Base-by-base conservation (phyloP, 2,329 filamentous ascomycete genomes). In the Emydomyces testavorans region DNA sequence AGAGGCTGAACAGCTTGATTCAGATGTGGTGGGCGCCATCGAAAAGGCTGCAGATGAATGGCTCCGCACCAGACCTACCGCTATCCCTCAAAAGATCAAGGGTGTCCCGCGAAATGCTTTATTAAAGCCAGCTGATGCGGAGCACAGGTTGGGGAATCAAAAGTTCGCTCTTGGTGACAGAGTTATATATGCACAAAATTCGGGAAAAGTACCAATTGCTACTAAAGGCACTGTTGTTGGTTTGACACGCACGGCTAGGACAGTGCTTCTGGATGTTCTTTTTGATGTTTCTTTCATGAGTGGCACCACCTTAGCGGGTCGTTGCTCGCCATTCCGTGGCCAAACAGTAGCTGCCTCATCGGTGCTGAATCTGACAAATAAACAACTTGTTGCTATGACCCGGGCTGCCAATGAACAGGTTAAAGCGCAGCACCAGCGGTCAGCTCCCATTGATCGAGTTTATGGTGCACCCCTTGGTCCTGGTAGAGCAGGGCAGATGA, bases 281-380 rank as follows among this genome's bases (percentile, higher is more conserved):
- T 98, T 94, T 67, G 93, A 98, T 63, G 78, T 79, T 10, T 84
- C 87, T 0, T 98, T 98, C 66, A 96, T 98, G 89, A 94, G 88
- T 60, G 92, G 92, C 53, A 95, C 89, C 1, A 92, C 85, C 0
- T 75, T 98, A 13, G 85, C 86, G 50, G 88, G 89, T 49, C 82
- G 92, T 50, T 94, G 90, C 62, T 87, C 88, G 21, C 81, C 86
- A 31, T 98, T 98, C 79, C 80, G 90, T 29, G 92, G 92, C 45
- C 89, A 92, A 63, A 95, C 92, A 0, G 88, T 98, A 3, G 79
- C 87, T 1, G 78, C 83, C 5, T 83, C 84, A n/a, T 84, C 85
- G 0, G 88, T 96, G 1, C 75, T 98, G 28, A 98, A 98, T 67
- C 72, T 94, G 49, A 82, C 82, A 1, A 74, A 89, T 60, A 82